phyloP scores from a whole-genome alignment of 139 green algal genomes.

The Deuterostichococcus epilithicus region DNA sequence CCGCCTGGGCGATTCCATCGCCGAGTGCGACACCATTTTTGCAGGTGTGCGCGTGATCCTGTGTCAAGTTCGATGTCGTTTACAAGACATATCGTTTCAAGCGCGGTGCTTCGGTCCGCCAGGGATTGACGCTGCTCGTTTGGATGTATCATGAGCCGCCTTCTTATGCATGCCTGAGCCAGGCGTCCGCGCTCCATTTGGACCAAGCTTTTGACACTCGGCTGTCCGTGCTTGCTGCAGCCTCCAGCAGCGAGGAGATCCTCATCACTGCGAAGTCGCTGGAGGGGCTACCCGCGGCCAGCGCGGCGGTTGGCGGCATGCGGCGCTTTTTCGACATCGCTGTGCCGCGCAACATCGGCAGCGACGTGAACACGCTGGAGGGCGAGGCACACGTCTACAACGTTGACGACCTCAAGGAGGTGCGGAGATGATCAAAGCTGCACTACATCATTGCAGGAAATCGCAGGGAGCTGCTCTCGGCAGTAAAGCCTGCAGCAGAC shows the following conservation, averaged over 20 bases:
- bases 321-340: slow-evolving; percentile 97
- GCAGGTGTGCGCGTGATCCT: slow-evolving; percentile 40
- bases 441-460: too few species aligned
- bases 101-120: too few species aligned
- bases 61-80: too few species aligned
- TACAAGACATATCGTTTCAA: too few species aligned
- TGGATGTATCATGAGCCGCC: too few species aligned
- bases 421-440: too few species aligned
- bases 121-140: too few species aligned
- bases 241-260: slow-evolving; percentile 71
- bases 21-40: slow-evolving; percentile 88
- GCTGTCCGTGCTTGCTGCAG: neutral
- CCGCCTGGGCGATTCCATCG: slow-evolving; percentile 81
- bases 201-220: neutral
- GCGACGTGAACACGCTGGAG: slow-evolving; percentile 68
- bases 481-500: too few species aligned
- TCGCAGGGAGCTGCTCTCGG: too few species aligned
- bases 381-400: slow-evolving; percentile 87
- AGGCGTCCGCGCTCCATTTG: too few species aligned
- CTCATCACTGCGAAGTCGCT: slow-evolving; percentile 70
- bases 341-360: slow-evolving; percentile 93
- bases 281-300: slow-evolving; percentile 36
- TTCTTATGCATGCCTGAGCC: too few species aligned
- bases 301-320: slow-evolving; percentile 70
- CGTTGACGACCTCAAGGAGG: slow-evolving; percentile 98